Evolutionary conservation across 352 stramenopile species (phyloP).

Genomic region (Pythium sukuiense): DNA sequence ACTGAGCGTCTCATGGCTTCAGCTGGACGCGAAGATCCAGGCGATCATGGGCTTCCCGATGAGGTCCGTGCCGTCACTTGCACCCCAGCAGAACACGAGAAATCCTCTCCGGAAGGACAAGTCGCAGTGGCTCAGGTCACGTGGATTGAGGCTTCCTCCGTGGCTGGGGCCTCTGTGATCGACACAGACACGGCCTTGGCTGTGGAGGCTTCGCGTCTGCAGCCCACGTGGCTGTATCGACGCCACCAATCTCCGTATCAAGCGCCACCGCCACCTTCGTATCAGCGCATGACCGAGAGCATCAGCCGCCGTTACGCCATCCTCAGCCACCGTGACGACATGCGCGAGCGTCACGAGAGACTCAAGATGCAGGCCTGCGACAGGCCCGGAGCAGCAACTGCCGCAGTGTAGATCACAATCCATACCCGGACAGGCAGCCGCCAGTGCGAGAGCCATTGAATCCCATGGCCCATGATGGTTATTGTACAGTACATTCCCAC

Average conservation of each 20-base stretch:
- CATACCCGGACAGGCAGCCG: not conserved
- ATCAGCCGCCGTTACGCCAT: not conserved
- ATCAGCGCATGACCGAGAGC: not conserved
- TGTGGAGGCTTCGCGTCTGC: not conserved
- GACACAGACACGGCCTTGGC: not conserved
- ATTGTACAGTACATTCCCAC: not conserved
- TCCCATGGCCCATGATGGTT: not conserved
- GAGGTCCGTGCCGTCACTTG: not conserved
- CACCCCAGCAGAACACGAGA: not conserved
- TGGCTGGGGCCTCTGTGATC: too few relatives aligned
- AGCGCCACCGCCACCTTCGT: not conserved
- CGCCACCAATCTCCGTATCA: not conserved
- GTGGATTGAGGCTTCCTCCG: not conserved
- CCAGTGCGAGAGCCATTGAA: not conserved
- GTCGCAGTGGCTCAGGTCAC: not conserved
- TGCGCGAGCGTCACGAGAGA: not conserved
- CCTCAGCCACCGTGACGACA: conserved; percentile 2
- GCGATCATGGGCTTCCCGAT: not conserved
- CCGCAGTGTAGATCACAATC: too few relatives aligned
- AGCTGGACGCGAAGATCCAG: not conserved
- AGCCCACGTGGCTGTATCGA: not conserved
- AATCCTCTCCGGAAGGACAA: not conserved
- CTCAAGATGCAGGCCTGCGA: conserved; percentile 1
- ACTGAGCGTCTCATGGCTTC: not conserved
- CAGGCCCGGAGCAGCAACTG: not conserved